A percentile compares a stretch with the other conserved stretches of the same genome.
Evolutionary conservation across 371 early-diverging fungal species (phyloP).

Genomic region (Mycotypha africana): DNA sequence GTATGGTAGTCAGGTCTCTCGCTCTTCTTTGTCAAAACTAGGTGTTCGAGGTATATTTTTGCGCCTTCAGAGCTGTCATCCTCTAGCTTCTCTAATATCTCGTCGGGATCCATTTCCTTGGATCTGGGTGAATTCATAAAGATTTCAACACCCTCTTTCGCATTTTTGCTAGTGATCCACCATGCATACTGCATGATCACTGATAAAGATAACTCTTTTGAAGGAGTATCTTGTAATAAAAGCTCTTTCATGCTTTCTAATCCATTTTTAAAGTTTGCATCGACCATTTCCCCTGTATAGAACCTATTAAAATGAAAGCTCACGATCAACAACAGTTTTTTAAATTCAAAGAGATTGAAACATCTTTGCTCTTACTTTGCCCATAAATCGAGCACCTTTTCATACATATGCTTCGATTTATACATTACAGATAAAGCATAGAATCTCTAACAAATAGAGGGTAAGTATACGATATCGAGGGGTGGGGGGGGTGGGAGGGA

Average conservation of each 20-base stretch:
- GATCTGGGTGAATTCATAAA: conserved; percentile 46
- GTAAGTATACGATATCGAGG: not conserved
- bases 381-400: conserved; percentile 62
- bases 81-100: conserved; percentile 42
- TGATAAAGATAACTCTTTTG: conserved; percentile 26
- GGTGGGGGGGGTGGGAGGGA: too few relatives aligned
- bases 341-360: too few relatives aligned
- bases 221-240: conserved; percentile 23
- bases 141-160: conserved; percentile 43
- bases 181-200: conserved; percentile 54
- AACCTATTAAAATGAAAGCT: conserved; percentile 32
- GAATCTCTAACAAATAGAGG: conserved; percentile 33
- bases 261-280: conserved; percentile 50
- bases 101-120: conserved; percentile 47
- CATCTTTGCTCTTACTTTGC: too few relatives aligned
- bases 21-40: conserved; percentile 45
- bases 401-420: conserved; percentile 43
- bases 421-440: conserved; percentile 65
- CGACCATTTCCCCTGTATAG: conserved; percentile 42
- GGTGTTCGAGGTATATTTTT: conserved; percentile 52
- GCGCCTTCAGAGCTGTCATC: conserved; percentile 33
- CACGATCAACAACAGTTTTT: too few relatives aligned
- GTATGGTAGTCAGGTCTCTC: conserved; percentile 47
- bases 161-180: conserved; percentile 53
- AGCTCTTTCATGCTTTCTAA: conserved; percentile 42